These are phyloP conservation scores for Suillus variegatus DNA, from an alignment of 768 basidiomycete genomes.

Conservation along the genomic window DNA sequence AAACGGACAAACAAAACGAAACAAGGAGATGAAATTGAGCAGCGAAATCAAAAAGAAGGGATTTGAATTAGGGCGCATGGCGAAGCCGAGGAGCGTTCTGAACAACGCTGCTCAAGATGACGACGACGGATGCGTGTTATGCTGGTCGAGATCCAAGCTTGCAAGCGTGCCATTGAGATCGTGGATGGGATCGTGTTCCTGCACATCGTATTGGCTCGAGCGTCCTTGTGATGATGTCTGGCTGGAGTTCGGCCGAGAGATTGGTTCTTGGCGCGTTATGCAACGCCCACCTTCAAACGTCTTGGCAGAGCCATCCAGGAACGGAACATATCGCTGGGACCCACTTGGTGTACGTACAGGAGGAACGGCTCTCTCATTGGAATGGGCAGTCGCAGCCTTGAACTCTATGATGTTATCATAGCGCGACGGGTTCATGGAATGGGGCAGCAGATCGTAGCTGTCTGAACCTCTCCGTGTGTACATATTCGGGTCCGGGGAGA, in stretches of 20 bases:
- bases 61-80: conserved; percentile 12
- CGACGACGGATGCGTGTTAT: conserved; percentile 19
- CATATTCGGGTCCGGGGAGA: conserved; percentile 73
- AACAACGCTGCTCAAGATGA: conserved; percentile 11
- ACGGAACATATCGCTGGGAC: conserved; percentile 46
- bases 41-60: conserved; percentile 25
- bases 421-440: conserved; percentile 51
- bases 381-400: conserved; percentile 28
- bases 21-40: conserved; percentile 17
- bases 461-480: conserved; percentile 41
- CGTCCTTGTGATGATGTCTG: conserved; percentile 33
- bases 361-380: conserved; percentile 41
- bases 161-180: conserved; percentile 79
- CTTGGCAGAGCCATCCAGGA: conserved; percentile 44
- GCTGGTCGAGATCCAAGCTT: conserved; percentile 64
- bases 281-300: conserved; percentile 42
- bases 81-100: conserved; percentile 12
- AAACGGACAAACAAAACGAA: conserved; percentile 21
- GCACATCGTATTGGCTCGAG: conserved; percentile 22
- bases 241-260: conserved; percentile 57
- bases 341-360: conserved; percentile 46
- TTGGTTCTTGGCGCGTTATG: conserved; percentile 47
- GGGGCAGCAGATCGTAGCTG: conserved; percentile 34
- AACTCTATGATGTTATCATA: conserved; percentile 43
- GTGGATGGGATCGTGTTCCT: conserved; percentile 55